Percentiles rank a stretch among this genome's conserved stretches.
These are phyloP conservation scores for Rhodamnia rubescens DNA, from an alignment of 345 rosid genomes.

Conservation along the genomic window DNA sequence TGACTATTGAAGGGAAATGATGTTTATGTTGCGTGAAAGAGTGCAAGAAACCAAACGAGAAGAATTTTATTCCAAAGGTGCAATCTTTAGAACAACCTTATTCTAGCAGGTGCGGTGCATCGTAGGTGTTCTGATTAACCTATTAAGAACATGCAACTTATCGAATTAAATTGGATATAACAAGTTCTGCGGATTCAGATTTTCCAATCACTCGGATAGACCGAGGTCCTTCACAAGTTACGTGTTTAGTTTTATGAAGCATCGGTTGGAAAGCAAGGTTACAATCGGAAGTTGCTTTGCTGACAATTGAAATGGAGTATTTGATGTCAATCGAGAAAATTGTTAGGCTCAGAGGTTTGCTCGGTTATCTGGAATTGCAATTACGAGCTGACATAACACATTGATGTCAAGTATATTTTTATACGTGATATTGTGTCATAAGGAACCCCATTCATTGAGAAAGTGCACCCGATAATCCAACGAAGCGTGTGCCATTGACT, in stretches of 20 bases:
- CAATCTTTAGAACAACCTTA: not conserved
- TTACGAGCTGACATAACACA: no score
- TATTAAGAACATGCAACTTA: not conserved
- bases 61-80: not conserved
- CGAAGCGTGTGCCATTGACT: not conserved
- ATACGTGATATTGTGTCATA: not conserved
- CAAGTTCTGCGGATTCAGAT: not conserved
- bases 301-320: not conserved
- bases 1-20: not conserved
- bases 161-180: not conserved
- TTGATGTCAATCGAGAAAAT: not conserved
- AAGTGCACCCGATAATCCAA: not conserved
- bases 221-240: not conserved
- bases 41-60: not conserved
- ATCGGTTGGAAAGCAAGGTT: not conserved
- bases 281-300: not conserved
- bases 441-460: not conserved
- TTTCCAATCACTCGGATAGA: not conserved
- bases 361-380: no score
- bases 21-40: not conserved
- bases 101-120: not conserved
- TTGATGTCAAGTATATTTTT: not conserved
- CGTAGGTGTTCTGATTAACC: not conserved
- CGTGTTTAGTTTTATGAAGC: not conserved
- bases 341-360: not conserved